These are phyloP conservation scores for Solanum raphanifolium DNA, from an alignment of 257 asterid species.

Conservation along the genomic window DNA sequence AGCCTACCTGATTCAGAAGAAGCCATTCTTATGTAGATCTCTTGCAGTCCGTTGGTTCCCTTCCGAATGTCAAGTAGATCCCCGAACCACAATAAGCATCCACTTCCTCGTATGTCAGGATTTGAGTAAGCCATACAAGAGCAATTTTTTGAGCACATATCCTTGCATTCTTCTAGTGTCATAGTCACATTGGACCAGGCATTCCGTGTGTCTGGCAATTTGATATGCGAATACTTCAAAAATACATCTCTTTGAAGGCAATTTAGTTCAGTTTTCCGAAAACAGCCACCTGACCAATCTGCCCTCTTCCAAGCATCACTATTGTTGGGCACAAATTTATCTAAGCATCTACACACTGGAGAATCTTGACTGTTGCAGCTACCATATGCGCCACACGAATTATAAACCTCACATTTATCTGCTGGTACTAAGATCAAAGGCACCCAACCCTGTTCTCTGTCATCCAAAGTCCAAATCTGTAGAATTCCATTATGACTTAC, in stretches of 20 bases:
- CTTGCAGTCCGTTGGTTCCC: neutral
- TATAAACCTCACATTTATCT: slow-evolving; percentile 27
- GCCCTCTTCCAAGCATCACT: slow-evolving; percentile 5
- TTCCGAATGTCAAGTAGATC: slow-evolving; percentile 13
- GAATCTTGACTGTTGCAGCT: slow-evolving; percentile 10
- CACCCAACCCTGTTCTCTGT: slow-evolving; percentile 12
- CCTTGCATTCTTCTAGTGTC: slow-evolving; percentile 13
- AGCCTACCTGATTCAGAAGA: slow-evolving; percentile 4
- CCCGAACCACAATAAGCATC: slow-evolving; percentile 31
- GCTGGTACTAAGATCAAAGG: neutral
- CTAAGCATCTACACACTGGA: slow-evolving; percentile 25
- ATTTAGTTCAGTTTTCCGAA: slow-evolving; percentile 3
- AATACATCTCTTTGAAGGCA: slow-evolving; percentile 16
- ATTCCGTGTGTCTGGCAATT: slow-evolving; percentile 21
- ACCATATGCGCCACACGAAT: slow-evolving; percentile 31
- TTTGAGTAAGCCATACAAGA: slow-evolving; percentile 28
- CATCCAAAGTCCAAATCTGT: slow-evolving; percentile 21
- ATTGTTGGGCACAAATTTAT: slow-evolving; percentile 18
- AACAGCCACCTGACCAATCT: slow-evolving; percentile 24
- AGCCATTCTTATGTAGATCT: slow-evolving; percentile 16
- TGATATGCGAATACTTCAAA: slow-evolving; percentile 4
- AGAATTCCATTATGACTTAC: slow-evolving; percentile 12
- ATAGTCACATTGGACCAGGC: neutral
- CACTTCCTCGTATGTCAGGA: slow-evolving; percentile 13
- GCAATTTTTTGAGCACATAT: slow-evolving; percentile 22